Evolutionary conservation across 2,329 filamentous ascomycete genomes (phyloP).

Genomic region (Lasiodiplodia gonubiensis): DNA sequence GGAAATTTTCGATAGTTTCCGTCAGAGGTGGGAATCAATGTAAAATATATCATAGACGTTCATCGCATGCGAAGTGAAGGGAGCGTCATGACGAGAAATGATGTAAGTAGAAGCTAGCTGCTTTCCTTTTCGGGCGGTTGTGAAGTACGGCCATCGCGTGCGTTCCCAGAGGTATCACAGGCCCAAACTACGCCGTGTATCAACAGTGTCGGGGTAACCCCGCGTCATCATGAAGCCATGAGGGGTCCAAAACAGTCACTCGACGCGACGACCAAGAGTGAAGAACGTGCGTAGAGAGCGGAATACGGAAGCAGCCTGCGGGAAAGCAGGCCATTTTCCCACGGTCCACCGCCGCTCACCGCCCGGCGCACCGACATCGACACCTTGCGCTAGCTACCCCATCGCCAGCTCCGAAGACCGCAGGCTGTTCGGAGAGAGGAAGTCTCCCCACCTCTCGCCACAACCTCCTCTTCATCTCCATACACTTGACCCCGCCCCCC

Average conservation of each 20-base stretch:
- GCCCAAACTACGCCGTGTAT: neutral
- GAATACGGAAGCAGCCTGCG: neutral
- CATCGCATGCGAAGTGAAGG: neutral
- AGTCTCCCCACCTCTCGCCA: slow-evolving; percentile 3
- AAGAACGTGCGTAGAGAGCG: neutral
- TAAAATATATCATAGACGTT: neutral
- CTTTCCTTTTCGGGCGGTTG: slow-evolving; percentile 8
- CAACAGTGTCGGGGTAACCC: neutral
- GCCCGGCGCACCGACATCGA: slow-evolving; percentile 18
- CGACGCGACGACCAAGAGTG: neutral
- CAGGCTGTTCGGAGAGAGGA: neutral
- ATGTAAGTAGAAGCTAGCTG: slow-evolving; percentile 17
- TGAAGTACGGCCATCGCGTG: slow-evolving; percentile 7
- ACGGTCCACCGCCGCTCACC: slow-evolving; percentile 1
- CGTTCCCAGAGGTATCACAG: neutral
- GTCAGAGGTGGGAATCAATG: neutral
- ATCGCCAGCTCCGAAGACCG: slow-evolving; percentile 22
- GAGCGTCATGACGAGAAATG: slow-evolving; percentile 21
- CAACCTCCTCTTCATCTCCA: neutral
- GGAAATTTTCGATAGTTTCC: neutral
- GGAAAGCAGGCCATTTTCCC: neutral
- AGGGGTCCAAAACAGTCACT: neutral
- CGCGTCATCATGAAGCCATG: neutral
- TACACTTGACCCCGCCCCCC: neutral
- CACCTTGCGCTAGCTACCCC: slow-evolving; percentile 19